These are phyloP conservation scores for Scedosporium minutisporum DNA, from an alignment of 2,329 filamentous ascomycete genomes.

Conservation along the genomic window DNA sequence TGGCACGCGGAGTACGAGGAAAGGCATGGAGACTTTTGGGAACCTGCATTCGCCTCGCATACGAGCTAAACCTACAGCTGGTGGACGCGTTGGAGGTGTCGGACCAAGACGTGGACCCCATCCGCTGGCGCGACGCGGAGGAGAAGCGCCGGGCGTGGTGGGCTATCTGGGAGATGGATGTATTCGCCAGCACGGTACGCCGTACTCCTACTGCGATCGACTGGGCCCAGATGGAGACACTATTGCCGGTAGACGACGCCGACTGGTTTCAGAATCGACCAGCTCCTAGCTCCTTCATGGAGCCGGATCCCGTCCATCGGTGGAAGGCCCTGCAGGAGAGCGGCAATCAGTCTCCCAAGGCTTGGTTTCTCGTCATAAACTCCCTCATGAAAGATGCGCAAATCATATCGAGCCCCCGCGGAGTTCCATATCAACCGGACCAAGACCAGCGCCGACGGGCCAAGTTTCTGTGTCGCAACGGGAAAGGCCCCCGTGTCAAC, in stretches of 20 bases:
- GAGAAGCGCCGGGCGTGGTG: conserved; percentile 28
- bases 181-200: conserved; percentile 29
- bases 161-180: conserved; percentile 33
- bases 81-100: conserved; percentile 12
- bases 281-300: conserved; percentile 19
- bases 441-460: conserved; percentile 1
- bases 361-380: conserved; percentile 29
- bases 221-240: conserved; percentile 23
- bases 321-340: conserved; percentile 21
- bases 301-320: conserved; percentile 18
- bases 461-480: not conserved
- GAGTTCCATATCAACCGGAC: conserved; percentile 11
- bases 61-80: conserved; percentile 24
- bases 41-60: conserved; percentile 18
- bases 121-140: conserved; percentile 19
- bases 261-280: conserved; percentile 20
- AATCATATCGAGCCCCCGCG: conserved; percentile 18
- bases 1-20: conserved; percentile 24
- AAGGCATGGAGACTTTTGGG: conserved; percentile 25
- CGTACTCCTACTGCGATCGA: conserved; percentile 25
- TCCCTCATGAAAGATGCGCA: conserved; percentile 28
- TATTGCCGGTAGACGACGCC: conserved; percentile 24
- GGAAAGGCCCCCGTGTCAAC: too few species aligned
- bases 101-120: conserved; percentile 2
- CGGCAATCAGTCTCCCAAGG: conserved; percentile 22